Evolutionary conservation across 768 basidiomycete genomes (phyloP).

Genomic region (Tylopilus vinaceipallidus): DNA sequence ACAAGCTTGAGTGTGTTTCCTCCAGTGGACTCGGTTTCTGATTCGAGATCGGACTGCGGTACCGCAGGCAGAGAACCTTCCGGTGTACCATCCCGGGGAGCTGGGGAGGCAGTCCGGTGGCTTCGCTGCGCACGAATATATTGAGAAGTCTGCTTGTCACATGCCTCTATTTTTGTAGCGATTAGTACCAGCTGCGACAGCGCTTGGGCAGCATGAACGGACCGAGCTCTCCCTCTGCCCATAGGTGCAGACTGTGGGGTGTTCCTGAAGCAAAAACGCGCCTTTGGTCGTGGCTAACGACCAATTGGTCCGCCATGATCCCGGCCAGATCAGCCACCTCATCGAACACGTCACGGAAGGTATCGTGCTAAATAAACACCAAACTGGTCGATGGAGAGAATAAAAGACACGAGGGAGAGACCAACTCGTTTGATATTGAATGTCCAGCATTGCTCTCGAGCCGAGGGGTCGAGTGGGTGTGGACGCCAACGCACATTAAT

Average conservation of each 20-base stretch:
- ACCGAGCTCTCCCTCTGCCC: slow-evolving; percentile 70
- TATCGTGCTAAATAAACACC: slow-evolving; percentile 48
- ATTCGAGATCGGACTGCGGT: slow-evolving; percentile 27
- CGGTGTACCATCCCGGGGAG: slow-evolving; percentile 2
- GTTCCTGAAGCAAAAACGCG: slow-evolving; percentile 70
- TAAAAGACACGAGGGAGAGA: slow-evolving; percentile 1
- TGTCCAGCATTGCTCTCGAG: slow-evolving; percentile 40
- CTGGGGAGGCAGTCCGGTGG: slow-evolving; percentile 30
- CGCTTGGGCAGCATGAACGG: slow-evolving; percentile 17
- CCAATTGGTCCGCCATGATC: slow-evolving; percentile 48
- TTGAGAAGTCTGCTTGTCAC: slow-evolving; percentile 58
- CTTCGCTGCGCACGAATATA: slow-evolving; percentile 50
- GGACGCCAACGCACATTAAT: slow-evolving; percentile 63
- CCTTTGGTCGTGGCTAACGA: slow-evolving; percentile 59
- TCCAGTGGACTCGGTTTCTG: slow-evolving; percentile 37
- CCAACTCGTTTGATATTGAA: slow-evolving; percentile 62
- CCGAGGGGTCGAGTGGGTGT: slow-evolving; percentile 53
- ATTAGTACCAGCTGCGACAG: slow-evolving; percentile 9
- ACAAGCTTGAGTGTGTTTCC: slow-evolving; percentile 61
- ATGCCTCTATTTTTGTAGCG: slow-evolving; percentile 53
- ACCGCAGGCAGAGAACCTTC: slow-evolving; percentile 18
- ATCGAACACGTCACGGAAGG: slow-evolving; percentile 63
- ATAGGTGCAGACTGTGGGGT: slow-evolving; percentile 62
- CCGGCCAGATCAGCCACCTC: slow-evolving; percentile 59
- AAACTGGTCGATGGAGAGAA: neutral